Conservation (phyloP, 1,284 basidiomycete genomes). For the Cutaneotrichosporon curvatum region DNA sequence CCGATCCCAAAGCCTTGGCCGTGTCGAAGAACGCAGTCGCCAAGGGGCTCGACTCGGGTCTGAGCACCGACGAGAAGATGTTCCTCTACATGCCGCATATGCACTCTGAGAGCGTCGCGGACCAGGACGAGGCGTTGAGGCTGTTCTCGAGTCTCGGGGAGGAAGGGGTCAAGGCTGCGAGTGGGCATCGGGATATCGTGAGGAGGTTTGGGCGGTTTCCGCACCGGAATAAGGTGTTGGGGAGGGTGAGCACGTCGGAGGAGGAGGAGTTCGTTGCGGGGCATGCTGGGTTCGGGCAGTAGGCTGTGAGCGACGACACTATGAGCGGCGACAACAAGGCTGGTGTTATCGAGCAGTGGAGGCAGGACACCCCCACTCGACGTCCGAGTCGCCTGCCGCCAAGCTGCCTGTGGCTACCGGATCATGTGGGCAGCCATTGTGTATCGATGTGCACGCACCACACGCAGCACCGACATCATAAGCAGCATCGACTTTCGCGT, state of each 20-base stretch:
- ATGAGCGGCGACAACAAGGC: too few relatives aligned
- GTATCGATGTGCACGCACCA: too few relatives aligned
- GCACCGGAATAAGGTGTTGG: constrained; percentile 6
- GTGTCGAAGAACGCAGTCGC: constrained; percentile 5
- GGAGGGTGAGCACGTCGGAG: constrained; percentile 2
- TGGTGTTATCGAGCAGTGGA: too few relatives aligned
- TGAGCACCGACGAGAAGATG: not conserved
- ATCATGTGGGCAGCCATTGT: too few relatives aligned
- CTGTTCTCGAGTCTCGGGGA: not conserved
- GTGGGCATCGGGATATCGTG: constrained; percentile 4
- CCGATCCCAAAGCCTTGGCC: constrained; percentile 6
- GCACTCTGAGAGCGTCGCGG: constrained; percentile 8
- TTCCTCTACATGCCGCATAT: constrained; percentile 10
- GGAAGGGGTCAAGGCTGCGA: not conserved
- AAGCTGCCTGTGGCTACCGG: too few relatives aligned
- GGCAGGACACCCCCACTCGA: too few relatives aligned
- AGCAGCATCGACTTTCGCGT: too few relatives aligned
- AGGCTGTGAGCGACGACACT: too few relatives aligned
- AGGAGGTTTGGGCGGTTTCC: constrained; percentile 7
- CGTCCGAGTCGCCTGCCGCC: too few relatives aligned
- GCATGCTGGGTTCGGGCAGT: constrained; percentile 4
- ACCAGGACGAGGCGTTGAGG: constrained; percentile 5
- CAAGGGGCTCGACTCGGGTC: constrained; percentile 1
- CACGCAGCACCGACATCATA: too few relatives aligned
- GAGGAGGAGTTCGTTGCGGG: constrained; percentile 2